Percentiles rank a stretch among this genome's conserved stretches.
Conservation (phyloP, 352 stramenopile species). For the Halophytophthora batemanensis region DNA sequence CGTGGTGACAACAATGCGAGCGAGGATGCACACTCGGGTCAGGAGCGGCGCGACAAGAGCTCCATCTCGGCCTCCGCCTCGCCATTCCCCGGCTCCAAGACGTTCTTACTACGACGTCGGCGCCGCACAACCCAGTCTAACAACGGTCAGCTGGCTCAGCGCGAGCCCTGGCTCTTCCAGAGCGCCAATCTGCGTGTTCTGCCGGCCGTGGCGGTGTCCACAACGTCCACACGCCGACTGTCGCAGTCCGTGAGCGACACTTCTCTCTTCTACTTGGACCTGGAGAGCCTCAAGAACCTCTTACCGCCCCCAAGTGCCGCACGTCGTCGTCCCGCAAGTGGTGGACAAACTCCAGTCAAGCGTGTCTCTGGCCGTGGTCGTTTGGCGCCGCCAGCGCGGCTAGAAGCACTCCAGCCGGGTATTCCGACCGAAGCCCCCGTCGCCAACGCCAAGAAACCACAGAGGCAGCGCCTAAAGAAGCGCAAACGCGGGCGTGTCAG, state of each 20-base stretch:
- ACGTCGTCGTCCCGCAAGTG: slow-evolving; percentile 20
- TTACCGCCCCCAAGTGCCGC: slow-evolving; percentile 26
- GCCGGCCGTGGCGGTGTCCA: slow-evolving; percentile 8
- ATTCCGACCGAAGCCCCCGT: slow-evolving; percentile 1
- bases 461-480: slow-evolving; percentile 7
- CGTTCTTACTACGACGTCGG: no score
- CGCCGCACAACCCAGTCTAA: no score
- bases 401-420: slow-evolving; percentile 42
- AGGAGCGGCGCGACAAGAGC: no score
- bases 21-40: no score
- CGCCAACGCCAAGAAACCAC: slow-evolving; percentile 11
- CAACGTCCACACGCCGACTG: slow-evolving; percentile 13
- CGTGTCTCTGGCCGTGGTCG: slow-evolving; percentile 11
- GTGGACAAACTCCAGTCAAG: slow-evolving; percentile 13
- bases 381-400: slow-evolving; percentile 20
- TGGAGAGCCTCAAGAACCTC: slow-evolving; percentile 59
- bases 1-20: no score
- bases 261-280: slow-evolving; percentile 67
- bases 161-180: slow-evolving; percentile 74
- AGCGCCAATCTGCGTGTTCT: slow-evolving; percentile 39
- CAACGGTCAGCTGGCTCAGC: slow-evolving; percentile 7
- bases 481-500: slow-evolving; percentile 9
- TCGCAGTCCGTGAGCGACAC: slow-evolving; percentile 18
- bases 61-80: no score
- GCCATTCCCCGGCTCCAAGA: no score